Conservation (phyloP, 495 filamentous ascomycete species). For the Letharia columbiana region DNA sequence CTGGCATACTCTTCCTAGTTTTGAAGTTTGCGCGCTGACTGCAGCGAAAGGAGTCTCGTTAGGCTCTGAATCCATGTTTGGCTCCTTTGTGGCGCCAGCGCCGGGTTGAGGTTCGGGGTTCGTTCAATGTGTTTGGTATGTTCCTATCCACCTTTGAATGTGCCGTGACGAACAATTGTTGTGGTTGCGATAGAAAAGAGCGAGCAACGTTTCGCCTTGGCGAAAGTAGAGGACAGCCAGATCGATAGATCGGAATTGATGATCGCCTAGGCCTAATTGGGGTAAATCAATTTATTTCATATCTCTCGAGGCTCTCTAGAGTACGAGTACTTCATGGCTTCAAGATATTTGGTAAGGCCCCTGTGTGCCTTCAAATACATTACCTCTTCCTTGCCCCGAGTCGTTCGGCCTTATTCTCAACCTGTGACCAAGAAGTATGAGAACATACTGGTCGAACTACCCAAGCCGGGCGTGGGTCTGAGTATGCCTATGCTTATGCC, state of each 20-base stretch:
- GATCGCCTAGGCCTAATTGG: background rate
- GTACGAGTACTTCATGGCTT: slow-evolving; percentile 8
- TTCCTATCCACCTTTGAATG: background rate
- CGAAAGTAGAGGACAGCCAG: background rate
- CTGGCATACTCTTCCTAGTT: slow-evolving; percentile 54
- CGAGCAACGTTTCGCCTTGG: slow-evolving; percentile 3
- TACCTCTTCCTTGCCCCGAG: slow-evolving; percentile 35
- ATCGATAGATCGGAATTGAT: background rate
- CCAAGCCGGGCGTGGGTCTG: slow-evolving; percentile 80
- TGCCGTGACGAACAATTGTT: background rate
- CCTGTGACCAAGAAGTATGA: slow-evolving; percentile 56
- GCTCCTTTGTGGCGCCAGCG: slow-evolving; percentile 23
- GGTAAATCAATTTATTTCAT: background rate
- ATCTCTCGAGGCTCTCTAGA: too few species aligned
- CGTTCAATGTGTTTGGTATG: background rate
- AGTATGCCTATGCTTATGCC: slow-evolving; percentile 53
- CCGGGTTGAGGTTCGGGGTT: slow-evolving; percentile 6
- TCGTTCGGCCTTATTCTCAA: slow-evolving; percentile 48
- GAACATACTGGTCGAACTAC: slow-evolving; percentile 68
- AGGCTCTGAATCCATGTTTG: slow-evolving; percentile 69
- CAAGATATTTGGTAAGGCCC: slow-evolving; percentile 40
- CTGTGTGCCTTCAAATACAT: slow-evolving; percentile 45
- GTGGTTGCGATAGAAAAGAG: background rate
- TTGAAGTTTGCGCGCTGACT: slow-evolving; percentile 75
- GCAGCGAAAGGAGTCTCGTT: slow-evolving; percentile 78